phyloP scores from a whole-genome alignment of 2,329 filamentous ascomycete species.

The Verticillium tricorpus region DNA sequence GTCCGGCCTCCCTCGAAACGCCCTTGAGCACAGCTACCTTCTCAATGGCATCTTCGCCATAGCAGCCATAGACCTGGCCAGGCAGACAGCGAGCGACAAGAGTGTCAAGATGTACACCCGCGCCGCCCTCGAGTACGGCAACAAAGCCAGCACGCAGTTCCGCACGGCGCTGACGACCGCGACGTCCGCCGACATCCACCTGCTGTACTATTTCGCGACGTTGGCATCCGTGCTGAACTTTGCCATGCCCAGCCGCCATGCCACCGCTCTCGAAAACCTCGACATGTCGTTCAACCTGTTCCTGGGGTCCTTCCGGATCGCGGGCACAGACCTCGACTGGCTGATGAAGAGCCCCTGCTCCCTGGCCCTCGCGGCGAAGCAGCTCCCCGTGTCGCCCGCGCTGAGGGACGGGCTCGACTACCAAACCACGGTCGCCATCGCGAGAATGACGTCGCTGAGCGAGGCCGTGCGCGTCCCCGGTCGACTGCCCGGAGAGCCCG shows the following conservation, averaged over 20 bases:
- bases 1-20: constrained; percentile 24
- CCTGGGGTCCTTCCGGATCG: neutral
- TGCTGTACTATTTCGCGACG: constrained; percentile 9
- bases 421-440: constrained; percentile 4
- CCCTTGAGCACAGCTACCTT: constrained; percentile 31
- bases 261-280: constrained; percentile 3
- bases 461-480: neutral
- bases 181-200: constrained; percentile 17
- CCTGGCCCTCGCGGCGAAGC: neutral
- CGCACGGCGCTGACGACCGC: constrained; percentile 16
- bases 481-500: neutral
- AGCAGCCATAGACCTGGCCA: neutral
- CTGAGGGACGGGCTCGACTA: constrained; percentile 5
- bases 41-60: constrained; percentile 25
- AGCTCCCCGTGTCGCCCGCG: neutral
- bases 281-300: constrained; percentile 1
- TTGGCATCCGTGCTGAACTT: constrained; percentile 2
- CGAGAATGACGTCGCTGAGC: neutral
- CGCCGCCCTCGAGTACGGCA: constrained; percentile 3
- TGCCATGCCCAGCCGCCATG: neutral
- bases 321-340: neutral
- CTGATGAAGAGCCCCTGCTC: neutral
- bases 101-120: neutral
- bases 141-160: constrained; percentile 5
- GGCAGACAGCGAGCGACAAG: neutral